Conservation (phyloP, 306 rosid species). For the Senna siamea region DNA sequence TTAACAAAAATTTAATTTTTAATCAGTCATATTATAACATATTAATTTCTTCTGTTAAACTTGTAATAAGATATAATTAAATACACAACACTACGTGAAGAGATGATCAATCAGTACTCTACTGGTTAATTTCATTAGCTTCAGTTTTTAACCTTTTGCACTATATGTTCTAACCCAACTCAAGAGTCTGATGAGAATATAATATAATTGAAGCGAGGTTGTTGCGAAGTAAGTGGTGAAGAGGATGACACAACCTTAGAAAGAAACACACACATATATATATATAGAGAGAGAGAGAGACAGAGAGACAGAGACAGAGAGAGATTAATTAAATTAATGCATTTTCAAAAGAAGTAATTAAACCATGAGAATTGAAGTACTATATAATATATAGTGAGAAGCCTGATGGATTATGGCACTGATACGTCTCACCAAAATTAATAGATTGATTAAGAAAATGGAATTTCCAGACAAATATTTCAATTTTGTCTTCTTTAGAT, state of each 20-base stretch:
- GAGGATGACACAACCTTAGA: constrained; percentile 13
- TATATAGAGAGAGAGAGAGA: no score
- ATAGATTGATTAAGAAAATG: constrained; percentile 20
- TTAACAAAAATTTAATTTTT: no score
- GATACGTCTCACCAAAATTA: constrained; percentile 2
- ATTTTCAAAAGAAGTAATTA: neutral
- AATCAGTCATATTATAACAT: no score
- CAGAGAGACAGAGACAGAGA: no score
- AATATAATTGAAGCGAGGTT: neutral
- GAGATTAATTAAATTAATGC: no score
- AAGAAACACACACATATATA: no score
- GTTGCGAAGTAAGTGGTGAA: constrained; percentile 1
- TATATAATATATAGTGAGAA: neutral
- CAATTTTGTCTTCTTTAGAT: neutral
- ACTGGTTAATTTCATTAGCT: neutral
- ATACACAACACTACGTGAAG: no score
- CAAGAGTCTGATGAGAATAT: no score
- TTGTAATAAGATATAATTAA: no score
- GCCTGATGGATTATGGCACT: neutral
- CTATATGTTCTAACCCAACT: no score
- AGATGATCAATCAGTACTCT: no score
- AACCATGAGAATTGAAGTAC: neutral
- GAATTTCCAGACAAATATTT: neutral
- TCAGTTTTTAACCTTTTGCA: neutral
- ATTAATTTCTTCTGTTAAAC: no score